phyloP scores from a whole-genome alignment of 495 filamentous ascomycete genomes.

The Penicillium steckii region DNA sequence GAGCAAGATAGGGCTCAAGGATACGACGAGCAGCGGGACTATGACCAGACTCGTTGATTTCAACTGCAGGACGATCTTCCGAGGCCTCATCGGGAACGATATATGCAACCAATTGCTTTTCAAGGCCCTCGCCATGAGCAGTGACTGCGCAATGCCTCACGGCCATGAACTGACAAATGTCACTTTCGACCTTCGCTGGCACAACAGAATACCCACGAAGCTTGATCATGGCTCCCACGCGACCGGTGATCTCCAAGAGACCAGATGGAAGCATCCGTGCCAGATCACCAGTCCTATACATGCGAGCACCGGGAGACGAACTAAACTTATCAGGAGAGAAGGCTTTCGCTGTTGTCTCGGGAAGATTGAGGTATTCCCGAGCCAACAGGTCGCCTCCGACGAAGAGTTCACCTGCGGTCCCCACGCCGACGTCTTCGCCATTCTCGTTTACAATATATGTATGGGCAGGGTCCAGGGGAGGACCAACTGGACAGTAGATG shows the following conservation, averaged over 20 bases:
- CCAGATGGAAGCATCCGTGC: slow-evolving; percentile 68
- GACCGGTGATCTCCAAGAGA: slow-evolving; percentile 76
- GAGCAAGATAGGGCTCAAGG: slow-evolving; percentile 57
- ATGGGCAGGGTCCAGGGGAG: slow-evolving; percentile 54
- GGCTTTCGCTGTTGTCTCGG: slow-evolving; percentile 67
- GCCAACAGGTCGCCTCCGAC: slow-evolving; percentile 80
- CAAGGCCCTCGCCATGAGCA: slow-evolving; percentile 63
- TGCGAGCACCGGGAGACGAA: slow-evolving; percentile 41
- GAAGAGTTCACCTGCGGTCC: slow-evolving; percentile 76
- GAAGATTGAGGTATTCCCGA: slow-evolving; percentile 77
- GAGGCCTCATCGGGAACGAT: slow-evolving; percentile 57
- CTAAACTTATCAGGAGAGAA: slow-evolving; percentile 67
- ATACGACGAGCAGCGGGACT: slow-evolving; percentile 55
- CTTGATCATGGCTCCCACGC: slow-evolving; percentile 77
- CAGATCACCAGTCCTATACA: slow-evolving; percentile 87
- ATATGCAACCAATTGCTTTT: slow-evolving; percentile 66
- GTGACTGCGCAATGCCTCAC: slow-evolving; percentile 59
- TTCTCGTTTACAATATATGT: slow-evolving; percentile 61
- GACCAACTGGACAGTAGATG: slow-evolving; percentile 61
- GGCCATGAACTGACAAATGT: slow-evolving; percentile 58
- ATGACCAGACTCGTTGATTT: slow-evolving; percentile 58
- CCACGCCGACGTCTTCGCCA: slow-evolving; percentile 55
- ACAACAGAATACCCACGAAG: slow-evolving; percentile 78
- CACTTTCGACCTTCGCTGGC: slow-evolving; percentile 73
- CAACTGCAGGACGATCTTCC: slow-evolving; percentile 50